Percentiles rank a stretch among this genome's conserved stretches.
Evolutionary conservation across 176 grass and related monocot genomes (phyloP).

Genomic region (barley (Hordeum vulgare)): MorexV3_pseudomolecules_assembly NC_058520.1:65440638-65441137

Average conservation of each 20-base stretch:
- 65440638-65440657: neutral
- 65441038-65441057: no score
- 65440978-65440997: no score
- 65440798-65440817: neutral
- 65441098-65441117: no score
- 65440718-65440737: neutral
- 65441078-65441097: no score
- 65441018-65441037: no score
- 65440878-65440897: neutral
- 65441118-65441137: no score
- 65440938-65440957: neutral
- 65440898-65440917: neutral
- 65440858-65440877: neutral
- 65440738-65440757: no score
- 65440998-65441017: no score
- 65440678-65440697: neutral
- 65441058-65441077: no score
- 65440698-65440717: neutral
- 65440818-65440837: neutral
- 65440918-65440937: neutral
- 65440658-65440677: neutral
- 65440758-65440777: no score
- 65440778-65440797: neutral
- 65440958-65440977: no score
- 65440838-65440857: neutral